Conservation (phyloP, 2,329 filamentous ascomycete genomes). For the Trichoderma koningii region DNA sequence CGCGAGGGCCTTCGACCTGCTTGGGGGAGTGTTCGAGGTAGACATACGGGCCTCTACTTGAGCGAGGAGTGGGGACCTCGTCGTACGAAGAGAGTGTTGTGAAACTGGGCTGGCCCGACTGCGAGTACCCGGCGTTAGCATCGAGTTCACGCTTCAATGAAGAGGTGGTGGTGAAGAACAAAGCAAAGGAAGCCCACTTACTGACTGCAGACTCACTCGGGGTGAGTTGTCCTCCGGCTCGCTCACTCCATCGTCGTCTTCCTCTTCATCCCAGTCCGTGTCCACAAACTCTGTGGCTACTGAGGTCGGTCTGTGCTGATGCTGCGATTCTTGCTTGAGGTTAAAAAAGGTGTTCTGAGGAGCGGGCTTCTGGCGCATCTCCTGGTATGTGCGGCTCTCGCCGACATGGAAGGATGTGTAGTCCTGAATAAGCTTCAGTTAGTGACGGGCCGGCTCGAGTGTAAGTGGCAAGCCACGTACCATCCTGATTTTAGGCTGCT, state of each 20-base stretch:
- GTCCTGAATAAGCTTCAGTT: conserved; percentile 36
- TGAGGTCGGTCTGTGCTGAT: conserved; percentile 60
- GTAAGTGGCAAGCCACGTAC: conserved; percentile 33
- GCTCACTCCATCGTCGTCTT: conserved; percentile 52
- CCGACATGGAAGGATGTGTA: conserved; percentile 42
- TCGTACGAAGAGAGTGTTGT: conserved; percentile 87
- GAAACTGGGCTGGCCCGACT: conserved; percentile 74
- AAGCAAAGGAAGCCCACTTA: conserved; percentile 48
- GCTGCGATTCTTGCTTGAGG: conserved; percentile 51
- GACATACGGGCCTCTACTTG: conserved; percentile 59
- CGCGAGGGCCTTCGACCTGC: conserved; percentile 75
- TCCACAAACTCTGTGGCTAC: conserved; percentile 77
- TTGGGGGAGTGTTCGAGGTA: conserved; percentile 65
- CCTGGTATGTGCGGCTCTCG: conserved; percentile 46
- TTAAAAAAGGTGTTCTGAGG: conserved; percentile 63
- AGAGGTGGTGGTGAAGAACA: not conserved
- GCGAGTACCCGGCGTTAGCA: conserved; percentile 31
- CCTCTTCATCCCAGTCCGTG: conserved; percentile 68
- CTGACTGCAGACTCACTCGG: conserved; percentile 69
- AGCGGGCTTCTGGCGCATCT: conserved; percentile 56
- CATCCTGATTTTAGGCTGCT: conserved; percentile 35
- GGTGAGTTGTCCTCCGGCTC: conserved; percentile 67
- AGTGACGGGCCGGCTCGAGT: not conserved
- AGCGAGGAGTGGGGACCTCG: conserved; percentile 76
- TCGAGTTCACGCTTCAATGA: not conserved